Percentiles rank a stretch among this genome's conserved stretches.
These are phyloP conservation scores for Pythium scleroteichum DNA, from an alignment of 352 stramenopile genomes.

Conservation along the genomic window DNA sequence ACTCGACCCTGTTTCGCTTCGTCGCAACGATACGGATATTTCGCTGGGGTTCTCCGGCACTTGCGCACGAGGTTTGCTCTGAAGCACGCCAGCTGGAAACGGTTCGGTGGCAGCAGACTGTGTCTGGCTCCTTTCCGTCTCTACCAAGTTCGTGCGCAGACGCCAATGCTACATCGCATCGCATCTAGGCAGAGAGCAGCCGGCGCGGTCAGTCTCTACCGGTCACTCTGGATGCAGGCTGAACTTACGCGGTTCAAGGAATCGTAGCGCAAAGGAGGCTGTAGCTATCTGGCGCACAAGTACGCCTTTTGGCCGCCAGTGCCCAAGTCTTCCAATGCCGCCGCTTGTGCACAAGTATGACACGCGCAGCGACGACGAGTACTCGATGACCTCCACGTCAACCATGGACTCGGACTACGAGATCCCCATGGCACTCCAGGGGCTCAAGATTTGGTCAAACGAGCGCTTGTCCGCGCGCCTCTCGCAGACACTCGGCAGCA, in stretches of 20 bases:
- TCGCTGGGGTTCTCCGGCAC: neutral
- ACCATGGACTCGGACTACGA: conserved; percentile 88
- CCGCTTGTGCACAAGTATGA: conserved; percentile 24
- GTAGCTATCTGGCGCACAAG: too few species aligned
- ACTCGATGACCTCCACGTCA: conserved; percentile 76
- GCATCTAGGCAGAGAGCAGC: conserved; percentile 17
- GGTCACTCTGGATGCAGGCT: conserved; percentile 11
- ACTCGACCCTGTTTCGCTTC: too few species aligned
- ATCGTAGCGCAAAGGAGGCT: neutral
- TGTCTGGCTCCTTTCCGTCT: conserved; percentile 25
- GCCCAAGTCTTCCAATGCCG: conserved; percentile 4
- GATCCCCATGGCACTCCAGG: conserved; percentile 68
- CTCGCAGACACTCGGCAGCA: conserved; percentile 55
- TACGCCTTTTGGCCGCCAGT: neutral
- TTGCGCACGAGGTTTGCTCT: neutral
- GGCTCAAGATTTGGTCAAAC: conserved; percentile 61
- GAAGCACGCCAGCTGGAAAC: neutral
- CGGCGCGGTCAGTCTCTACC: conserved; percentile 18
- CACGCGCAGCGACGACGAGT: conserved; percentile 47
- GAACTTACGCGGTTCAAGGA: conserved; percentile 12
- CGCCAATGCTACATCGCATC: neutral
- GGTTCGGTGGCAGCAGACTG: conserved; percentile 20
- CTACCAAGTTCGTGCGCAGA: conserved; percentile 3
- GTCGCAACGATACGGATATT: too few species aligned
- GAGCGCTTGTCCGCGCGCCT: conserved; percentile 68